Base-by-base conservation (phyloP, 805 yeast genomes). In the Ogataea ganodermae region DNA sequence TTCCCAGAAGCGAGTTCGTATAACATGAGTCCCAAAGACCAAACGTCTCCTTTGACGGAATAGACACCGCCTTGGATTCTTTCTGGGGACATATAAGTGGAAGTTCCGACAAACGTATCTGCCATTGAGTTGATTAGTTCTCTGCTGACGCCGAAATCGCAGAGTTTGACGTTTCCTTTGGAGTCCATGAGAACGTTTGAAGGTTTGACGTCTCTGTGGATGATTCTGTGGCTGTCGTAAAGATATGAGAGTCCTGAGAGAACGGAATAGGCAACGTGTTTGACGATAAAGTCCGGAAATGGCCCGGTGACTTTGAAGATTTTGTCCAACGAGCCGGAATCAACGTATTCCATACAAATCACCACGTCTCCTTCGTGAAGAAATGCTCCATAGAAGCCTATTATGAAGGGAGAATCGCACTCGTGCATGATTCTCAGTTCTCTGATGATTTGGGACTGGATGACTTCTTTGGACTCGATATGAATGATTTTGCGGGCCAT, bases 21-120 rank as follows among this genome's bases (percentile, higher is more conserved):
- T 33, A 94, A 73, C 84, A 91, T 86, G 37, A 94, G 72, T 1
- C 99, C 99, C 55, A 91, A 70, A 0, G 97, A 89, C 99, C 99
- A 94, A 10, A 94, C 92, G 65, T 94, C 99, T 31, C 96, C 92
- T 57, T 91, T 90, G n/a, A 91, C 84, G 7, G 96, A 86, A 68
- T 94, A 94, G 8, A 84, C 84, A 35, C 88, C 89, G 16, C 99
- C 99, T 68, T 90, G 96, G 46, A 94, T 92, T 52, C 99, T 77
- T 60, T 94, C 99, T 0, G 99, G 99, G 1, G 96, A 87, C 95
- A 94, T 94, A 64, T 94, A 94, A 0, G 96, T 89, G 1, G 97
- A 89, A 0, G 99, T 94, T 1, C 99, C 99, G 8, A 94, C 98
- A 73, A 94, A 94, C 0, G 99, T 94, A 60, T 94, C 97, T 0